phyloP scores from a whole-genome alignment of 2,329 filamentous ascomycete genomes.

The Colletotrichum sp. region DNA sequence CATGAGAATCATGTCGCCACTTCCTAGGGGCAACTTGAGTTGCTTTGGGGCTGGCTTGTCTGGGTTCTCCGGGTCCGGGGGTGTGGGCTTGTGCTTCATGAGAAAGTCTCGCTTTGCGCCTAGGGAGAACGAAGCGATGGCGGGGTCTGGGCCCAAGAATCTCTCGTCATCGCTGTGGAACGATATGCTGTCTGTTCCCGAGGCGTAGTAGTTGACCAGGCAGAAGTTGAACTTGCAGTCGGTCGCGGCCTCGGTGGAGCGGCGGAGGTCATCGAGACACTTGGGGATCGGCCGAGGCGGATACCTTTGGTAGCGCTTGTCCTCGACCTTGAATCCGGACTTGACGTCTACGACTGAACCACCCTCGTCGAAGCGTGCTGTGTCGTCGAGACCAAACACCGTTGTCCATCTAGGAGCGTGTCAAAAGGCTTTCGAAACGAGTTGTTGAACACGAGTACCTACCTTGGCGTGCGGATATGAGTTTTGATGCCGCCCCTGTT shows the following conservation, averaged over 20 bases:
- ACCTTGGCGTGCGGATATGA: conserved; percentile 61
- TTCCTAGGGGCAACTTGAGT: conserved; percentile 59
- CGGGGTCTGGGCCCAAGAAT: conserved; percentile 72
- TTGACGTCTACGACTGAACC: conserved; percentile 50
- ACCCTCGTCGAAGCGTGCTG: conserved; percentile 60
- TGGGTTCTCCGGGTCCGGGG: conserved; percentile 28
- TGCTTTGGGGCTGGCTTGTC: conserved; percentile 33
- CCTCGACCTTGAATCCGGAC: conserved; percentile 41
- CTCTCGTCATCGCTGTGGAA: conserved; percentile 84
- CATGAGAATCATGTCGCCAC: conserved; percentile 84
- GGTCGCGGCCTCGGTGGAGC: conserved; percentile 68
- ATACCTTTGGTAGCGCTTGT: conserved; percentile 60
- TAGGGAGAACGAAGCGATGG: conserved; percentile 77
- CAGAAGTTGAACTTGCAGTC: conserved; percentile 78
- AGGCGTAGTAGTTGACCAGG: conserved; percentile 84
- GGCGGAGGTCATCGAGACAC: conserved; percentile 69
- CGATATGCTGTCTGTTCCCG: conserved; percentile 76
- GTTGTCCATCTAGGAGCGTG: conserved; percentile 48
- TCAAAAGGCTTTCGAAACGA: background rate
- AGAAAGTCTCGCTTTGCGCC: conserved; percentile 77
- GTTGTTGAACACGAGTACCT: background rate
- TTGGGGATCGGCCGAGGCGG: conserved; percentile 72
- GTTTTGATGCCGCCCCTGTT: conserved; percentile 68
- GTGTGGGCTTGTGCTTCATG: conserved; percentile 76
- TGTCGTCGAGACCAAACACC: conserved; percentile 65